Evolutionary conservation across 257 asterid genomes (phyloP).

Genomic region (Solanum tacnaense): DNA sequence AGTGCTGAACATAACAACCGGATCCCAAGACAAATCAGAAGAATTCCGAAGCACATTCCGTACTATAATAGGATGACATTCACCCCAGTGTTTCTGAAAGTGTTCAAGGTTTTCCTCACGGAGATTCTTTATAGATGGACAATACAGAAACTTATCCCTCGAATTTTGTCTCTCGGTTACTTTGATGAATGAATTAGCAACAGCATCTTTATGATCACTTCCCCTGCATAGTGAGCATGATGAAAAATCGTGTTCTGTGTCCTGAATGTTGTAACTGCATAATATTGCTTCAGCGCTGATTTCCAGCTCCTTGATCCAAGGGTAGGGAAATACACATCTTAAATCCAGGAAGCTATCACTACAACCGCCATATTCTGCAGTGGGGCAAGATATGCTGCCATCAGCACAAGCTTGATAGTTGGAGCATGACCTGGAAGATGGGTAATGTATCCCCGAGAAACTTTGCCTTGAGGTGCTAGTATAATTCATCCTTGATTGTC

Average conservation of each 20-base stretch:
- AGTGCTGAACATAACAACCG: constrained; percentile 58
- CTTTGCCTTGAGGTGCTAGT: constrained; percentile 18
- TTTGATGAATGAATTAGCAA: constrained; percentile 18
- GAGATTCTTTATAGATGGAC: constrained; percentile 56
- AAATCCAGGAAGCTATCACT: constrained; percentile 53
- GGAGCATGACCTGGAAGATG: constrained; percentile 19
- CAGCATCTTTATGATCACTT: constrained; percentile 14
- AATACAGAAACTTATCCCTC: constrained; percentile 48
- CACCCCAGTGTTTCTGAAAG: constrained; percentile 87
- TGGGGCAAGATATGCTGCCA: constrained; percentile 67
- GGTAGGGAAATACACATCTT: constrained; percentile 54
- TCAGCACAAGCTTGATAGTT: constrained; percentile 42
- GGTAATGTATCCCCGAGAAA: constrained; percentile 17
- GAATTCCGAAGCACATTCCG: constrained; percentile 48
- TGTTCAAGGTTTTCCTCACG: constrained; percentile 57
- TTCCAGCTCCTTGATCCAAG: constrained; percentile 73
- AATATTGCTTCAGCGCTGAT: constrained; percentile 54
- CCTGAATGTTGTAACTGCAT: constrained; percentile 34
- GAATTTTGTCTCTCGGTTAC: constrained; percentile 35
- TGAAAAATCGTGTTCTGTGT: constrained; percentile 30
- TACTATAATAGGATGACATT: constrained; percentile 86
- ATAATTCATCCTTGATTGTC: constrained; percentile 11
- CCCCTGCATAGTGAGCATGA: constrained; percentile 36
- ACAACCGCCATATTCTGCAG: constrained; percentile 71
- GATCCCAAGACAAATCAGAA: constrained; percentile 72